These are phyloP conservation scores for Yarrowia hollandica DNA, from an alignment of 805 yeast species.

Conservation along the genomic window DNA sequence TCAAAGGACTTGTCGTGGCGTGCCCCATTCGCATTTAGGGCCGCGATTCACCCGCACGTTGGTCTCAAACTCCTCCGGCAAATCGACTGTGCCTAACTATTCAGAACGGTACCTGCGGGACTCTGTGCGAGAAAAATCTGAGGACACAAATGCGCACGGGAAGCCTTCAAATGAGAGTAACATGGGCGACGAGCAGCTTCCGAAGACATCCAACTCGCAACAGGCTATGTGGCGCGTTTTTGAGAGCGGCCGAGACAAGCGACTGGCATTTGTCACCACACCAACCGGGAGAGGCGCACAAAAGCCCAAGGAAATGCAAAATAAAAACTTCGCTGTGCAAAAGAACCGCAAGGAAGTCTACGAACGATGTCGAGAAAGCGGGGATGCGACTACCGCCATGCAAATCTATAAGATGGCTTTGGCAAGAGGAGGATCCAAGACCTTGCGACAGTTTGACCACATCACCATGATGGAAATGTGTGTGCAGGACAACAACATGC, in stretches of 20 bases:
- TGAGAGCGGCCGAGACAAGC: not conserved
- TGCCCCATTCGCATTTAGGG: not conserved
- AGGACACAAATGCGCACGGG: too few species aligned
- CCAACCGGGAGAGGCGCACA: too few species aligned
- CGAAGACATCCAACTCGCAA: not conserved
- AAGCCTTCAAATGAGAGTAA: not conserved
- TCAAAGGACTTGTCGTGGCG: not conserved
- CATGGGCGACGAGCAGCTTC: not conserved
- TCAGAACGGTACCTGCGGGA: not conserved
- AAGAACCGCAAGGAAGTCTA: not conserved
- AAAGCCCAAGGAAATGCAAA: too few species aligned
- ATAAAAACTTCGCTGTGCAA: not conserved
- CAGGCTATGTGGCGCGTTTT: not conserved
- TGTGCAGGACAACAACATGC: not conserved
- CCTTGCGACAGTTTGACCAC: slow-evolving; percentile 1
- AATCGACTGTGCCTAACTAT: not conserved
- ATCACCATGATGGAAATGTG: not conserved
- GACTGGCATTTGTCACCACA: not conserved
- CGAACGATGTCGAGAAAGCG: not conserved
- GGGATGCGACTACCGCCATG: not conserved
- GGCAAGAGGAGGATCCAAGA: not conserved
- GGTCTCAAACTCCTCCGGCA: not conserved
- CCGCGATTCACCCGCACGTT: not conserved
- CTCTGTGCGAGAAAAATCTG: not conserved
- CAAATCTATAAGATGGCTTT: not conserved